Evolutionary conservation across 495 filamentous ascomycete species (phyloP).

Genomic region (Lasiosphaeria hispida): DNA sequence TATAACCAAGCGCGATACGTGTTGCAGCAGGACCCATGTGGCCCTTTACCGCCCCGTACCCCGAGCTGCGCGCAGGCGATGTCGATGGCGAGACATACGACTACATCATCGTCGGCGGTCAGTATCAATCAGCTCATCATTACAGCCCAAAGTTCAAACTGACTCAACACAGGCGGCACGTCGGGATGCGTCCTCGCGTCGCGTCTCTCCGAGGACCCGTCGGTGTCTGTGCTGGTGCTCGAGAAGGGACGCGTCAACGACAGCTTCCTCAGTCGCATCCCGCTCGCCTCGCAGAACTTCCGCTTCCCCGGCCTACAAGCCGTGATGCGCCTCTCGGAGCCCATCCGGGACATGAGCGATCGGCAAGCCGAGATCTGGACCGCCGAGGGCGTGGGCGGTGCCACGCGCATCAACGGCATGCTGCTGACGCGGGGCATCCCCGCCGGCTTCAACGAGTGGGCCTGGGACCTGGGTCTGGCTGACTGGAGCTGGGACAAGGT

Average conservation of each 20-base stretch:
- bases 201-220: conserved; percentile 47
- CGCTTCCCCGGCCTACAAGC: conserved; percentile 18
- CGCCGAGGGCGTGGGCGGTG: conserved; percentile 27
- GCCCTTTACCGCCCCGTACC: conserved; percentile 18
- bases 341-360: conserved; percentile 13
- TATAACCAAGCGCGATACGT: no score
- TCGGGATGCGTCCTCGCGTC: conserved; percentile 50
- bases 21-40: no score
- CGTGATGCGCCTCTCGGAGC: conserved; percentile 24
- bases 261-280: conserved; percentile 27
- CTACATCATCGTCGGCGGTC: conserved; percentile 34
- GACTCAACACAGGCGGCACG: conserved; percentile 23
- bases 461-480: conserved; percentile 20
- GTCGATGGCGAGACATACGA: conserved; percentile 23
- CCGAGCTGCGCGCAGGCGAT: conserved; percentile 4
- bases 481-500: conserved; percentile 31
- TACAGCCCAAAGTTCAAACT: not conserved
- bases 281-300: conserved; percentile 24
- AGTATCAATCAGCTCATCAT: not conserved
- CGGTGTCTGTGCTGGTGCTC: conserved; percentile 45
- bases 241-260: conserved; percentile 45
- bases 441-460: conserved; percentile 25
- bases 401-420: conserved; percentile 28
- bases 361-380: conserved; percentile 20
- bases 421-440: conserved; percentile 27